phyloP scores from a whole-genome alignment of 345 rosid species.

The Linum tenue region DNA sequence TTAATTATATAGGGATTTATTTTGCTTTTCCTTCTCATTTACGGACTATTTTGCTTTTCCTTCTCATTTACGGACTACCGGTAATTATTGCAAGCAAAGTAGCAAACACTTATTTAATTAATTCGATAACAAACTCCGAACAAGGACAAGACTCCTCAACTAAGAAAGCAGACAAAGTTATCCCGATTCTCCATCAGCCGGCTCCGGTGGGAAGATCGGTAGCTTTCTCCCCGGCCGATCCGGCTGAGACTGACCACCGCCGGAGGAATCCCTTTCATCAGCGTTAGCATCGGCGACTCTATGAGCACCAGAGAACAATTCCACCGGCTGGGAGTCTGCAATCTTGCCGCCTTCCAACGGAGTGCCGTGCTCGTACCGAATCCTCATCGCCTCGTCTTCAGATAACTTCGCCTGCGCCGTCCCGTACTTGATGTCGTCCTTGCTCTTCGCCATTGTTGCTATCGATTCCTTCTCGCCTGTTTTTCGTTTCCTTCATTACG shows the following conservation, averaged over 20 bases:
- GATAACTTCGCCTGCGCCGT: constrained; percentile 47
- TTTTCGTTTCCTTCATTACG: no score
- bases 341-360: constrained; percentile 49
- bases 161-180: no score
- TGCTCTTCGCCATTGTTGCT: constrained; percentile 34
- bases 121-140: no score
- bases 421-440: constrained; percentile 36
- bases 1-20: no score
- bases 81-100: no score
- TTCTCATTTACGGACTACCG: no score
- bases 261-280: neutral
- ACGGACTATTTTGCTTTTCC: no score
- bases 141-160: no score
- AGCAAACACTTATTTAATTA: no score
- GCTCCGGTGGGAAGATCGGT: neutral
- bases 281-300: neutral
- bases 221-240: neutral
- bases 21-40: no score
- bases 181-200: neutral
- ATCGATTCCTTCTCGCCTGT: no score
- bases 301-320: constrained; percentile 33
- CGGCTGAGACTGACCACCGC: no score
- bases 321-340: constrained; percentile 42
- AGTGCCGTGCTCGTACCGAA: constrained; percentile 41
- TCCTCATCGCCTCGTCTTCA: constrained; percentile 36